Evolutionary conservation across 2,329 filamentous ascomycete genomes (phyloP), one percentile per base, ranked within the genome.

Genomic region (Fusarium oligoseptatum): DNA sequence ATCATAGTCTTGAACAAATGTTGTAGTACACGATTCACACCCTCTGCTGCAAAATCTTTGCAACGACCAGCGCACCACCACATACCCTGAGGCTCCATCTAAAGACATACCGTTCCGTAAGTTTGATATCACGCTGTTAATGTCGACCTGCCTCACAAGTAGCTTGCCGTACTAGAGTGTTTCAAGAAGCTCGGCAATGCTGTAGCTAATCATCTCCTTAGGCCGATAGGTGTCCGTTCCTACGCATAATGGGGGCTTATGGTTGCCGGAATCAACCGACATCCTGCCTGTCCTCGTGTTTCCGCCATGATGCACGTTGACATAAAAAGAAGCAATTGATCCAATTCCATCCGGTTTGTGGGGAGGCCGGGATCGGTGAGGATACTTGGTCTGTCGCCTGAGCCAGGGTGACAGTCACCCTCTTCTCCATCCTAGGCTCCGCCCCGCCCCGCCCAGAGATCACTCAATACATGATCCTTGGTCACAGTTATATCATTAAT

Each of bases 61-160:
- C 67, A 66, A 39, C 48, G 50, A 41, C 67, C 62, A 29, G 24
- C 22, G 37, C 67, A 66, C 67, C 63, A 69, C 67, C 62, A 69
- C 67, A 69, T 66, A 9, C 62, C 67, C 39, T 39, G 10, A 20
- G 45, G 62, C 39, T 66, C 63, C 27, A 29, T 29, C n/a, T 32
- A 1, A 10, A 32, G 29, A 32, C 29, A 32, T 32, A 32, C 29
- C 1, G 9, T 32, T 32, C 29, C 3, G 29, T 1, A 32, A 32
- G 29, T 32, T 3, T 10, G 1, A 32, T 32, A 32, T 32, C 29
- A 32, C 29, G 29, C 29, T 32, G 9, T 32, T 11, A 32, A 32
- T 32, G 29, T 32, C 9, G 29, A 10, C 29, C 29, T 32, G 29
- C 29, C 29, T 32, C 29, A 32, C 29, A 32, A 32, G 29, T 11